Evolutionary conservation across 2,329 filamentous ascomycete genomes (phyloP).

Genomic region (Exophiala spinifera): DNA sequence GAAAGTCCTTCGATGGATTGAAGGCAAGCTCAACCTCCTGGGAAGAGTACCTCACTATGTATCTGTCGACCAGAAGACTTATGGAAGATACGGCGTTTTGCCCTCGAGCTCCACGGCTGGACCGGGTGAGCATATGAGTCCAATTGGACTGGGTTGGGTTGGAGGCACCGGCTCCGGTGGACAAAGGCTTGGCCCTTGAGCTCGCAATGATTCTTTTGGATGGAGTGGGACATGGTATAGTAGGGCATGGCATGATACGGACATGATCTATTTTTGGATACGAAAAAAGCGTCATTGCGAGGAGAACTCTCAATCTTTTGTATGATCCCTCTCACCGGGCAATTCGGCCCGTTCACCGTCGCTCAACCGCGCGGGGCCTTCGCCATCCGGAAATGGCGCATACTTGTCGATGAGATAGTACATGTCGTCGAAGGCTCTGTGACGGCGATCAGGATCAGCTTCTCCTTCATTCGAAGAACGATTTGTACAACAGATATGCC

Average conservation of each 20-base stretch:
- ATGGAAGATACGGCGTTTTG: conserved; percentile 84
- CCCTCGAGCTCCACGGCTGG: conserved; percentile 52
- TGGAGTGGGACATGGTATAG: too few species aligned
- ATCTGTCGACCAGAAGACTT: conserved; percentile 92
- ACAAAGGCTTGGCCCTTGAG: conserved; percentile 63
- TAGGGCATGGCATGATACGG: not conserved
- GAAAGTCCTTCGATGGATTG: conserved; percentile 80
- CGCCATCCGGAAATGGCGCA: conserved; percentile 26
- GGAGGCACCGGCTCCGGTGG: conserved; percentile 35
- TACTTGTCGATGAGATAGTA: conserved; percentile 31
- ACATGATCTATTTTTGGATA: too few species aligned
- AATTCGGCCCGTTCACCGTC: conserved; percentile 18
- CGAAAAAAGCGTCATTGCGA: too few species aligned
- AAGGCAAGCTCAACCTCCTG: conserved; percentile 81
- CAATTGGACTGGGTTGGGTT: conserved; percentile 57
- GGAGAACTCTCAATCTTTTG: not conserved
- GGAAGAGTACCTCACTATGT: conserved; percentile 86
- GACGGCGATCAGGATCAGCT: too few species aligned
- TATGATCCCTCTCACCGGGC: conserved; percentile 23
- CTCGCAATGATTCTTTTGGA: conserved; percentile 47
- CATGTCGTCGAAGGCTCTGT: conserved; percentile 30
- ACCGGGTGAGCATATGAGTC: conserved; percentile 33
- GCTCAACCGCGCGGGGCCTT: conserved; percentile 21
- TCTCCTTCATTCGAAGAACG: too few species aligned
- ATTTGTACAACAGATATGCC: not conserved